Base-by-base conservation (phyloP, 106 monocot genomes). In the Agapanthus africanus region DNA sequence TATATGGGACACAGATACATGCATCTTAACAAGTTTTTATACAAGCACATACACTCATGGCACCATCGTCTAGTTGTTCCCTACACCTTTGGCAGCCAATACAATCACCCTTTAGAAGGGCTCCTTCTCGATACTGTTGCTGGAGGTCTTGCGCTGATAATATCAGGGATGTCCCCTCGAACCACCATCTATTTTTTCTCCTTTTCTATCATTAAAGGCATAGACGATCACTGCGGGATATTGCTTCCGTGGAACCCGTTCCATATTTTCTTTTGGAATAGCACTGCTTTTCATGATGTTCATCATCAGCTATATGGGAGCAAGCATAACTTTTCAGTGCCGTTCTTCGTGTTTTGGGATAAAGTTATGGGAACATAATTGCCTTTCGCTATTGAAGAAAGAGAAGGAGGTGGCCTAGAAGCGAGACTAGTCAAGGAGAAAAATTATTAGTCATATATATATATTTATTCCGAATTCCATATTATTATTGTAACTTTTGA, bases 1-100 rank as follows among this genome's bases (percentile, higher is more conserved):
- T 94, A 94, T 31, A 81, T 94, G 22, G 66, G 90, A 54, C 94
- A 94, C 70, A 83, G 94, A 4, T 90, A 85, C 71, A 94, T 94
- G 94, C 94, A 94, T 68, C 74, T 82, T 22, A 94, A 90, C 77
- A 87, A 79, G 75, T 94, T 93, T 51, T 80, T 87, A 3, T 90
- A 90, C 69, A 74, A 79, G 6, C 90, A 93, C 49, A 56, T 93
- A n/a, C 93, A 93, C 63, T 73, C 72, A 22, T 59, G 59, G 46
- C 72, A 73, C 63, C 72, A 73, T 47, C 62, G 35, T 23, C 49
- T 73, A 0, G 72, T 73, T 0, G 72, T 73, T 34, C 72, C 72
- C 35, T 73, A 63, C 36, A 46, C 72, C 0, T 73, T 57, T 30
- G 72, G 72, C 1, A 63, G 63, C 11, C 63, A 59, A 26, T 73